A percentile compares a stretch with the other conserved stretches of the same genome.
phyloP scores from a whole-genome alignment of 2,329 filamentous ascomycete species.

The Trichophyton verrucosum region DNA sequence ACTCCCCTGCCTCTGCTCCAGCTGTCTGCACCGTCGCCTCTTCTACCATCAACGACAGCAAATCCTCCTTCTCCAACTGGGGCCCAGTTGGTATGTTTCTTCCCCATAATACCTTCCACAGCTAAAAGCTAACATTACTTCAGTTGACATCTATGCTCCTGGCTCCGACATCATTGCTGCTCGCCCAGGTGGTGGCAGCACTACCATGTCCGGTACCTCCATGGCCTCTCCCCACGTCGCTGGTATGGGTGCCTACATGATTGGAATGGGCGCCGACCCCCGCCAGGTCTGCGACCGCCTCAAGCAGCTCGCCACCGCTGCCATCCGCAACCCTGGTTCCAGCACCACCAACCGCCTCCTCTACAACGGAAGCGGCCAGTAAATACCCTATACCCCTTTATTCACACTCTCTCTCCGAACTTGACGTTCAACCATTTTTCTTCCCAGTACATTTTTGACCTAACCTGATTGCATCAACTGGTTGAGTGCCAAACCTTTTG shows the following conservation, averaged over 20 bases:
- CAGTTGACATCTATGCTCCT: slow-evolving; percentile 46
- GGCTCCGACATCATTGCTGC: slow-evolving; percentile 41
- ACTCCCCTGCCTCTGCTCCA: slow-evolving; percentile 29
- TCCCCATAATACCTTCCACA: slow-evolving; percentile 7
- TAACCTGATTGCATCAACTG: background rate
- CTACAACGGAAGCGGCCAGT: slow-evolving; percentile 17
- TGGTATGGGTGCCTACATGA: slow-evolving; percentile 40
- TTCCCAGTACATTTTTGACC: background rate
- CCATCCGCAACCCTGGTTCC: slow-evolving; percentile 15
- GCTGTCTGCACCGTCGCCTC: slow-evolving; percentile 33
- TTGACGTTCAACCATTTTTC: background rate
- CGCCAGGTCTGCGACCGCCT: slow-evolving; percentile 38
- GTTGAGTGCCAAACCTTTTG: background rate
- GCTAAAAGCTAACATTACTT: slow-evolving; percentile 12
- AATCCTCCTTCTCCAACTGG: slow-evolving; percentile 33
- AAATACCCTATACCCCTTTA: background rate
- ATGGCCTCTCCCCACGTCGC: slow-evolving; percentile 36
- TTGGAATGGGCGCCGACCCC: slow-evolving; percentile 34
- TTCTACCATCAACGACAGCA: slow-evolving; percentile 22
- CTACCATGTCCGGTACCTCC: slow-evolving; percentile 30
- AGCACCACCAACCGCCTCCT: slow-evolving; percentile 21
- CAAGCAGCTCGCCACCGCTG: slow-evolving; percentile 38
- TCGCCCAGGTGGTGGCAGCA: slow-evolving; percentile 38
- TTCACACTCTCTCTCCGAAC: background rate
- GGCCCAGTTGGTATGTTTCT: slow-evolving; percentile 24